Base-by-base conservation (phyloP, 2,329 filamentous ascomycete species). In the Aspergillus sp. region DNA sequence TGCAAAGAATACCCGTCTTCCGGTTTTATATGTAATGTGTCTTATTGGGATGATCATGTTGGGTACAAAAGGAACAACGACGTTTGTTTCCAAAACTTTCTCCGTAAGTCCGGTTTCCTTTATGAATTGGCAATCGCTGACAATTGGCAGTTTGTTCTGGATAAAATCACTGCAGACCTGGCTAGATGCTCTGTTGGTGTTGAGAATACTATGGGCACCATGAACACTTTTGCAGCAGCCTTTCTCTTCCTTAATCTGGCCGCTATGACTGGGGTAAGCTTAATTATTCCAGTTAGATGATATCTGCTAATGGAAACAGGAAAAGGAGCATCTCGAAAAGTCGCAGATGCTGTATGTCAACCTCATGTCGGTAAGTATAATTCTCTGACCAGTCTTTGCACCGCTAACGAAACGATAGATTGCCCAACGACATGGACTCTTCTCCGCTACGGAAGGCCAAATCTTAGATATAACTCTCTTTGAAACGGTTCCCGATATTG, bases 21-120 rank as follows among this genome's bases (percentile, higher is more conserved):
- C 80, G 9, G 66, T 83, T 17, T 67, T 83, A 1, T 78, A 82
- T 48, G 76, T 76, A 21, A 83, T 84, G 79, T 82, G 79, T 62
- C 73, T 83, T 14, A 80, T 83, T 35, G 81, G 81, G 4, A 73
- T 83, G 64, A 79, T 79, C 50, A 77, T 82, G 51, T 65, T 83
- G 40, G 80, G 79, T 8, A 83, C 81, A 1, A 80, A 79, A 45
- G 81, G 81, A 11, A 79, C 81, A 11, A 77, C 78, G 0, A 77
- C 73, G 31, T 84, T 83, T 64, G 79, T 82, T 8, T 74, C 74
- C 6, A 73, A 72, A 39, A 80, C 78, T 53, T 82, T 81, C 59
- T 68, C 74, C 3, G 77, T 72, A 52, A 23, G 68, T 58, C 5
- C 11, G 15, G 15, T 44, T 68, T 23, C 31, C 5, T 12, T 35